Evolutionary conservation across 78 protist species (phyloP).

Genomic region (Speleostelium caveatum): DNA sequence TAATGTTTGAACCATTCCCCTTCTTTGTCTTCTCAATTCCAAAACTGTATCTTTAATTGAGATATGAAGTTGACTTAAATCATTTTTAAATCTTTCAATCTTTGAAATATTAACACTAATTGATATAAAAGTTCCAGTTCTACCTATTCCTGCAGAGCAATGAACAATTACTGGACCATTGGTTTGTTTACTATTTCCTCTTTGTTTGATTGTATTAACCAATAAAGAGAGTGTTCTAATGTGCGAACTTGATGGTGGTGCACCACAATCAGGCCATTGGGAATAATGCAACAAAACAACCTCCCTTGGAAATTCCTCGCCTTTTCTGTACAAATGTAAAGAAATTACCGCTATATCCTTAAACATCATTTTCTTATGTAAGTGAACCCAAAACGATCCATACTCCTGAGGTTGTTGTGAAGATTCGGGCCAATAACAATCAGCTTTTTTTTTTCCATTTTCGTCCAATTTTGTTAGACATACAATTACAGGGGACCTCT

Average conservation of each 20-base stretch:
- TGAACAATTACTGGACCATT: constrained; percentile 88
- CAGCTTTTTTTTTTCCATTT: constrained; percentile 77
- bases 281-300: constrained; percentile 63
- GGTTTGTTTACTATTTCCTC: constrained; percentile 41
- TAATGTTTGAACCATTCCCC: constrained; percentile 86
- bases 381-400: constrained; percentile 72
- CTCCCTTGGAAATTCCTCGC: constrained; percentile 78
- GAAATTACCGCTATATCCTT: constrained; percentile 70
- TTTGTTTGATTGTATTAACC: constrained; percentile 50
- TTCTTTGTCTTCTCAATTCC: constrained; percentile 63
- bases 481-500: constrained; percentile 69
- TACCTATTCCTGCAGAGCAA: constrained; percentile 90
- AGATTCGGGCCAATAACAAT: constrained; percentile 73
- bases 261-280: constrained; percentile 78
- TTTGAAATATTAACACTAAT: constrained; percentile 71
- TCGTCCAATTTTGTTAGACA: constrained; percentile 76
- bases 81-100: constrained; percentile 42
- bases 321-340: constrained; percentile 55
- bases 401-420: constrained; percentile 41
- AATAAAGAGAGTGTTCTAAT: constrained; percentile 50
- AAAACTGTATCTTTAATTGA: constrained; percentile 39
- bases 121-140: constrained; percentile 88
- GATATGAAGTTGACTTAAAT: constrained; percentile 7
- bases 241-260: constrained; percentile 40
- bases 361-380: constrained; percentile 62